A percentile compares a stretch with the other conserved stretches of the same genome.
These are phyloP conservation scores for Quercus phellos DNA, from an alignment of 331 rosid species.

Conservation along the genomic window DNA sequence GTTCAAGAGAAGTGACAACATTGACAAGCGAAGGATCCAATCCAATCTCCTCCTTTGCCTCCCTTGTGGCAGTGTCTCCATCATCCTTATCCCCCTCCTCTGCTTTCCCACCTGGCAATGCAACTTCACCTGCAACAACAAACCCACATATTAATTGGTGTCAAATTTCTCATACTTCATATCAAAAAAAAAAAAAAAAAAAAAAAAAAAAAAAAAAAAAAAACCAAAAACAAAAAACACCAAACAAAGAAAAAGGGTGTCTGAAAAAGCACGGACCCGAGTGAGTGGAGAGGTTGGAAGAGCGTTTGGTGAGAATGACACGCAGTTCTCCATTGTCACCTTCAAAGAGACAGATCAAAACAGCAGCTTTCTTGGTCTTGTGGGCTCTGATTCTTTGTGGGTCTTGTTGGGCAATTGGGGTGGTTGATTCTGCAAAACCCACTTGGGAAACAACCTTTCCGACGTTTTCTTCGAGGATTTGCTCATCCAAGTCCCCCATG, in stretches of 20 bases:
- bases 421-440: slow-evolving; percentile 71
- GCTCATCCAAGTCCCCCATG: slow-evolving; percentile 53
- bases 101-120: slow-evolving; percentile 93
- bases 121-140: slow-evolving; percentile 66
- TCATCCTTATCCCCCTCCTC: slow-evolving; percentile 92
- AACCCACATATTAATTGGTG: neutral
- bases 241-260: neutral
- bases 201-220: neutral
- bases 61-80: slow-evolving; percentile 81
- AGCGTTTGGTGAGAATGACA: slow-evolving; percentile 82
- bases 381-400: slow-evolving; percentile 47
- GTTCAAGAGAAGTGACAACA: slow-evolving; percentile 79
- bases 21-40: slow-evolving; percentile 75
- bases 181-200: neutral
- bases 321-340: slow-evolving; percentile 82
- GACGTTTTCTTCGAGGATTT: slow-evolving; percentile 45
- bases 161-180: no score
- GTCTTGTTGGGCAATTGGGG: slow-evolving; percentile 43
- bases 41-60: slow-evolving; percentile 90
- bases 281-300: slow-evolving; percentile 68
- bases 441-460: slow-evolving; percentile 73
- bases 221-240: neutral
- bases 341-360: slow-evolving; percentile 83
- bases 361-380: slow-evolving; percentile 78
- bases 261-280: slow-evolving; percentile 52